Conservation (phyloP, 2,329 filamentous ascomycete species). For the Ascochyta fabae region DNA sequence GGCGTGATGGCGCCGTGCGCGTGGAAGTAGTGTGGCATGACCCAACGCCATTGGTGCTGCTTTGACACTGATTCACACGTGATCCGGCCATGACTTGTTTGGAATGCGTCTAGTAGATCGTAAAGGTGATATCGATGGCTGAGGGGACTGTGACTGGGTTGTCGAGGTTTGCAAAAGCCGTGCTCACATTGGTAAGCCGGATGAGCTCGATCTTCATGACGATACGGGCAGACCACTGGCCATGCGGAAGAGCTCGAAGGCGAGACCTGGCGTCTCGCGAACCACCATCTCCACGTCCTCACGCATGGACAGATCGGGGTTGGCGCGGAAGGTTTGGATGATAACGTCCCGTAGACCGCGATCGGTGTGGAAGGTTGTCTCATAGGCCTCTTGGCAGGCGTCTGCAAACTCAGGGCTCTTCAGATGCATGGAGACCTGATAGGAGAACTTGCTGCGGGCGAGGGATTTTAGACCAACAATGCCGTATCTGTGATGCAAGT, state of each 20-base stretch:
- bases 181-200: constrained; percentile 1
- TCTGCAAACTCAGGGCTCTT: constrained; percentile 55
- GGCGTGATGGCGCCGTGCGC: no score
- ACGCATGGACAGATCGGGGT: constrained; percentile 54
- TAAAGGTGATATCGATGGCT: neutral
- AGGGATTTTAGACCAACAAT: constrained; percentile 56
- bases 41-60: neutral
- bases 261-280: constrained; percentile 54
- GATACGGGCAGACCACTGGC: constrained; percentile 54
- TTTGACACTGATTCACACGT: neutral
- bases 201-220: constrained; percentile 27
- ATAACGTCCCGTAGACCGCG: constrained; percentile 57
- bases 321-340: constrained; percentile 55
- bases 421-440: constrained; percentile 53
- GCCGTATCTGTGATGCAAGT: constrained; percentile 50
- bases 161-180: neutral
- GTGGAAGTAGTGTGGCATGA: no score
- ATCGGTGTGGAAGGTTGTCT: constrained; percentile 57
- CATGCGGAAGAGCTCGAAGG: constrained; percentile 57
- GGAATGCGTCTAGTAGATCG: neutral
- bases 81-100: neutral
- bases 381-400: constrained; percentile 58
- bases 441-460: constrained; percentile 55
- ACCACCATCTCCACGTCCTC: constrained; percentile 55
- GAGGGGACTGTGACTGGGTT: neutral